Base-by-base conservation (phyloP, 371 early-diverging fungal species). In the Quaeritorhiza haematococci region DNA sequence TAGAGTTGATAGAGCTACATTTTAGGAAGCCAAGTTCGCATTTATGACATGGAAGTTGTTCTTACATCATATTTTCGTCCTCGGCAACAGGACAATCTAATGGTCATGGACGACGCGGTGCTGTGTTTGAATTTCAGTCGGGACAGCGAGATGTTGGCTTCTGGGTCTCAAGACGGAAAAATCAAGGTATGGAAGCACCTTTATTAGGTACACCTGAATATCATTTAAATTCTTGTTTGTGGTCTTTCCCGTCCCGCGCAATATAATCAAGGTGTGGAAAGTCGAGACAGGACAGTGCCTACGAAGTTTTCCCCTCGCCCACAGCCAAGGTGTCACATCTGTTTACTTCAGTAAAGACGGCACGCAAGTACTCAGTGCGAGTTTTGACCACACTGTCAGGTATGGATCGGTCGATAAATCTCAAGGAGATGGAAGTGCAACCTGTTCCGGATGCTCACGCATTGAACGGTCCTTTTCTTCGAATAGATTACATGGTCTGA, bases 41-140 rank as follows among this genome's bases (percentile, higher is more conserved):
- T n/a, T n/a, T n/a, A n/a, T n/a, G n/a, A n/a, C n/a, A n/a, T n/a
- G n/a, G n/a, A n/a, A n/a, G n/a, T n/a, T n/a, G n/a, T n/a, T n/a
- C n/a, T n/a, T n/a, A n/a, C n/a, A n/a, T n/a, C n/a, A n/a, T n/a
- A n/a, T 5, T 23, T 55, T 54, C 15, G 30, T 17, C 28, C 3
- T 33, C 35, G 21, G 5, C 23, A 33, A 21, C 58, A 92, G 81
- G 94, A 92, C 55, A 86, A 88, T 28, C 65, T 86, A 44, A 96
- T 96, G 93, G 74, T 89, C 27, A 94, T 95, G 95, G 90, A 93
- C 19, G 73, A 74, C 13, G 83, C 93, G 0, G 88, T 95, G 0
- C 73, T 93, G 1, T 82, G 81, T 46, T 69, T 94, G 29, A 71
- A 68, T 8, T 92, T 92, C 62, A 86, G 86, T 54, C 66, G 74